Percentiles rank a stretch among this genome's conserved stretches.
Evolutionary conservation across 73 alveolate species (phyloP).

Genomic region (Durusdinium trenchii): DNA sequence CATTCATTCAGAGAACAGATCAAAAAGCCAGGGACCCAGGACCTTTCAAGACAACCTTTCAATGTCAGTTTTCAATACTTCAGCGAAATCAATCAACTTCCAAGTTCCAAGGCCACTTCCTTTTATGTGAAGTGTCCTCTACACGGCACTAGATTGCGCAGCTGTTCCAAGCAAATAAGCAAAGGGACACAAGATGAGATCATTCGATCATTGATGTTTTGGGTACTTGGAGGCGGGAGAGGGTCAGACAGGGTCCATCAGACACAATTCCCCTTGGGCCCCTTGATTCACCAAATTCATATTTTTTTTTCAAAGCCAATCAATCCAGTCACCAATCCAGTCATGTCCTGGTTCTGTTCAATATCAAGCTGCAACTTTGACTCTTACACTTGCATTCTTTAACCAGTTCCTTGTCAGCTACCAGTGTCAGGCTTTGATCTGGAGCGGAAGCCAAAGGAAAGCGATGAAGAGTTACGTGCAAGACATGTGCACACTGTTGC

Average conservation of each 20-base stretch:
- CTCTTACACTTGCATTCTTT: too few species aligned
- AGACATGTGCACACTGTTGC: conserved; percentile 4
- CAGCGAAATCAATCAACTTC: background rate
- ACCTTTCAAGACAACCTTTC: background rate
- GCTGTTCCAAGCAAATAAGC: background rate
- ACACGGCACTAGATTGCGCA: background rate
- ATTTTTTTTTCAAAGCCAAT: too few species aligned
- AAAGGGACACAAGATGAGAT: background rate
- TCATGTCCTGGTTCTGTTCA: too few species aligned
- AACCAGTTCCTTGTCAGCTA: too few species aligned
- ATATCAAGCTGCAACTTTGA: too few species aligned
- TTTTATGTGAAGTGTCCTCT: conserved; percentile 12
- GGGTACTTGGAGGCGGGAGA: background rate
- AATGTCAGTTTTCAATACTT: background rate
- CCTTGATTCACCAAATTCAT: too few species aligned
- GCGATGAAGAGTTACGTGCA: background rate
- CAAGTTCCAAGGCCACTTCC: background rate
- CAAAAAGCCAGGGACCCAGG: background rate
- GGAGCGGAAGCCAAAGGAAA: background rate
- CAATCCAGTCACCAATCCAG: too few species aligned
- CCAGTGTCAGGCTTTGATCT: background rate
- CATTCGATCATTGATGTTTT: background rate
- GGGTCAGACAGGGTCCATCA: too few species aligned
- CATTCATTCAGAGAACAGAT: background rate
- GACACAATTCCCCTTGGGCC: too few species aligned